A percentile compares a stretch with the other conserved stretches of the same genome.
Conservation (phyloP, 495 filamentous ascomycete genomes). For the Aspergillus nidulans region DNA sequence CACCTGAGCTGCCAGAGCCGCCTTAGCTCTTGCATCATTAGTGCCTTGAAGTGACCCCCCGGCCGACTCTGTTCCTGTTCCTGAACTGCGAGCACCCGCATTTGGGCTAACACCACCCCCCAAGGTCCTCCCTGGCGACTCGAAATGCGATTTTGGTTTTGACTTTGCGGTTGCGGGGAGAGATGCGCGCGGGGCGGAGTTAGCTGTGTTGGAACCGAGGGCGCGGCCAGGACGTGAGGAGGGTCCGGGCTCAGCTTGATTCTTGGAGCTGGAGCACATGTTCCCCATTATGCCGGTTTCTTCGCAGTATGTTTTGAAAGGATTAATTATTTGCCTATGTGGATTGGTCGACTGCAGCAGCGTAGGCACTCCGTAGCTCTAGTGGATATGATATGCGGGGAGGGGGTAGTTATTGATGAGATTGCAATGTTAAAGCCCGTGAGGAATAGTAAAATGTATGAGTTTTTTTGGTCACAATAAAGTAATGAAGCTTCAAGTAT, state of each 20-base stretch:
- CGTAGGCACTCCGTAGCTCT: not conserved
- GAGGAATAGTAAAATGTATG: not conserved
- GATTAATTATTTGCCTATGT: not conserved
- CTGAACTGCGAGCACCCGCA: slow-evolving; percentile 7
- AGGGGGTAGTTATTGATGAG: not conserved
- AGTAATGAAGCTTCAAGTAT: not conserved
- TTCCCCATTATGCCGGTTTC: slow-evolving; percentile 56
- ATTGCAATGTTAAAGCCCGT: not conserved
- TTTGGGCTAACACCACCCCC: slow-evolving; percentile 22
- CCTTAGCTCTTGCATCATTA: slow-evolving; percentile 41
- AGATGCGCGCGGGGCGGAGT: slow-evolving; percentile 29
- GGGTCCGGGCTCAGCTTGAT: slow-evolving; percentile 44
- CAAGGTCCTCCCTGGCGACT: slow-evolving; percentile 53
- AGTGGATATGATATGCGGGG: not conserved
- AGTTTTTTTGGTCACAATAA: not conserved
- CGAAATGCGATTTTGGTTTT: slow-evolving; percentile 30
- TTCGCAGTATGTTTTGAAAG: not conserved
- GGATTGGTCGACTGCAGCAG: not conserved
- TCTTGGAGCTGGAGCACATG: slow-evolving; percentile 63
- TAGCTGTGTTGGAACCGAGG: slow-evolving; percentile 45
- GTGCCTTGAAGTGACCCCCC: slow-evolving; percentile 29
- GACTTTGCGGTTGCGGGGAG: slow-evolving; percentile 23
- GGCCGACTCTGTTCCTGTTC: not conserved
- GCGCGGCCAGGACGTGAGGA: slow-evolving; percentile 63
- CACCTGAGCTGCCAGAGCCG: slow-evolving; percentile 68